Base-by-base conservation (phyloP, 2,329 filamentous ascomycete genomes). In the Colletotrichum musicola region DNA sequence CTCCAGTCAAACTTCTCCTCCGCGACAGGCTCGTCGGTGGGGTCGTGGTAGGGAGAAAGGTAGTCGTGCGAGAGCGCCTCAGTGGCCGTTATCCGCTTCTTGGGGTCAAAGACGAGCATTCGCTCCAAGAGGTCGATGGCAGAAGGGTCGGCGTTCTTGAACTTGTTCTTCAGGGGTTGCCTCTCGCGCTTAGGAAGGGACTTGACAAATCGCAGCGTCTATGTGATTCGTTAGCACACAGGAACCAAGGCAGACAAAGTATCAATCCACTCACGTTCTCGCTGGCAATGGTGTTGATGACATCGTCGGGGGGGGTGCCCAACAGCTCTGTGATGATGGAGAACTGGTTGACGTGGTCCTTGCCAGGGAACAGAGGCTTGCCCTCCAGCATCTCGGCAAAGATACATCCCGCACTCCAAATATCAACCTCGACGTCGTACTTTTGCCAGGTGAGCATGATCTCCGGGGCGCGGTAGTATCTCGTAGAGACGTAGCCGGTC, bases 381-480 rank as follows among this genome's bases (percentile, higher is more conserved):
- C 96, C 96, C 83, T 98, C 95, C 68, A 99, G 88, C 96, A 99
- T 99, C 84, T 99, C 96, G 49, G 96, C 96, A 75, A 99, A 98
- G 79, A 99, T 99, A 83, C 96, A 99, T 70, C 96, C 96, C 18
- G 95, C 95, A 79, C 96, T 98, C 96, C 96, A 99, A 79, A 99
- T 97, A 80, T 99, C 96, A 67, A 99, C 96, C 84, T 98, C 96
- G 55, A 98, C 91, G 75, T 99, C 96, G 83, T 99, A 99, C 85
- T 99, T 99, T 86, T 99, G 96, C 96, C 96, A 99, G 72, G 96
- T 98, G 79, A 99, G 94, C 96, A 99, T 99, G 79, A 99, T 99
- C 82, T 99, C 96, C 18, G 96, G 96, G 9, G 96, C 96, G 77
- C 96, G 91, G 87, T 99, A 99, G 87, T 99, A 99, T 86, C 96